Percentiles rank a stretch among this genome's conserved stretches.
Evolutionary conservation across 2,329 filamentous ascomycete genomes (phyloP).

Genomic region (Anthostomella pinea): DNA sequence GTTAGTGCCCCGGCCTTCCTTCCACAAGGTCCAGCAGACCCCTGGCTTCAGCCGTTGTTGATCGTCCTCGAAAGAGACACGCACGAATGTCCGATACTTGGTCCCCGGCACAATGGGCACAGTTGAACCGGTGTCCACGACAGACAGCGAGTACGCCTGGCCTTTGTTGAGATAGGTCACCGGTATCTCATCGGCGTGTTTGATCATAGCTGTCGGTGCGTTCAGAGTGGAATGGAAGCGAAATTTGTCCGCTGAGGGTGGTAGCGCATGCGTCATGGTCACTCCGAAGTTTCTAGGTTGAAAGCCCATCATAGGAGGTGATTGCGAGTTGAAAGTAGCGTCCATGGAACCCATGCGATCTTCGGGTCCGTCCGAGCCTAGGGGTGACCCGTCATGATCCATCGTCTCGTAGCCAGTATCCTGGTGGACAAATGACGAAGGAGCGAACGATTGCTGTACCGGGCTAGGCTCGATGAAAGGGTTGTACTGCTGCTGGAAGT

Average conservation of each 20-base stretch:
- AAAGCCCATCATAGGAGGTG: conserved; percentile 57
- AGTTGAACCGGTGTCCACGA: conserved; percentile 71
- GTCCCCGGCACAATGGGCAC: conserved; percentile 57
- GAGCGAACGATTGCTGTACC: conserved; percentile 63
- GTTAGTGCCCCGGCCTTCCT: conserved; percentile 91
- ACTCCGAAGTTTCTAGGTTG: conserved; percentile 50
- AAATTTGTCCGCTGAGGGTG: conserved; percentile 66
- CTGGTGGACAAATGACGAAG: conserved; percentile 76
- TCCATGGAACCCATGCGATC: conserved; percentile 56
- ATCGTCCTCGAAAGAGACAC: conserved; percentile 97
- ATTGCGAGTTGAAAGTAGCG: conserved; percentile 58
- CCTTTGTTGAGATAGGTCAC: conserved; percentile 99
- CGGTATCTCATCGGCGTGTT: conserved; percentile 83
- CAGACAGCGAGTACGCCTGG: conserved; percentile 84
- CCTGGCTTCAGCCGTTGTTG: conserved; percentile 82
- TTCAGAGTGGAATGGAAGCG: conserved; percentile 88
- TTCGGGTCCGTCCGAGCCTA: conserved; percentile 53
- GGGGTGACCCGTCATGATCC: conserved; percentile 69
- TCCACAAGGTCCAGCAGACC: conserved; percentile 86
- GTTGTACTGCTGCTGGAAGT: conserved; percentile 65
- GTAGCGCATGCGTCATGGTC: conserved; percentile 45
- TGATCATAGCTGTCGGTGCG: conserved; percentile 95
- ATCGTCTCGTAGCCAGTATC: conserved; percentile 78
- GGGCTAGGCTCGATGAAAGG: conserved; percentile 65
- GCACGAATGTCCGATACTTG: conserved; percentile 84